phyloP scores from a whole-genome alignment of 2,329 filamentous ascomycete genomes.

The Podosphaera xanthii region DNA sequence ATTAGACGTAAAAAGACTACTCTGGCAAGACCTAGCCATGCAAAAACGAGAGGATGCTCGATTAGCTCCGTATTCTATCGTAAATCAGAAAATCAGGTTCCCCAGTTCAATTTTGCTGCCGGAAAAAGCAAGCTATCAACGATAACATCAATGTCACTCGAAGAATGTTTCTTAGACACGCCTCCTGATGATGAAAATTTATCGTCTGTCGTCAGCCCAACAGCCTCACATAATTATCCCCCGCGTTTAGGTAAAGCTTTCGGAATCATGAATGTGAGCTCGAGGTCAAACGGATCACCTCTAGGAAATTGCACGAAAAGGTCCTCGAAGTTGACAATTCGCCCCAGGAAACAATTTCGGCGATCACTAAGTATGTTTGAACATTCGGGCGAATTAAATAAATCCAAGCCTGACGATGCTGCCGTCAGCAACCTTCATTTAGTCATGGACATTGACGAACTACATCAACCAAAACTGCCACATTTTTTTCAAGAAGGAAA shows the following conservation, averaged over 20 bases:
- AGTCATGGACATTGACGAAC: slow-evolving; percentile 65
- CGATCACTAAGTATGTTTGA: slow-evolving; percentile 97
- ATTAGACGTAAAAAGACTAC: slow-evolving; percentile 41
- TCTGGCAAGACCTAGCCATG: slow-evolving; percentile 50
- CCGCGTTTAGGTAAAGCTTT: slow-evolving; percentile 45
- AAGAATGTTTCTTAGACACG: slow-evolving; percentile 60
- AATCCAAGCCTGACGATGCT: slow-evolving; percentile 42
- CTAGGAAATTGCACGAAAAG: slow-evolving; percentile 49
- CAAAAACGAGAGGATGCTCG: slow-evolving; percentile 51
- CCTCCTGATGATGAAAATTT: slow-evolving; percentile 48
- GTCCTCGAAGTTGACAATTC: slow-evolving; percentile 44
- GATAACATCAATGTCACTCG: slow-evolving; percentile 41
- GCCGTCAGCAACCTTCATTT: slow-evolving; percentile 39
- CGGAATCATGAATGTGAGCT: slow-evolving; percentile 26
- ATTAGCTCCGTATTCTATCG: slow-evolving; percentile 40
- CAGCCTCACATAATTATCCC: slow-evolving; percentile 28
- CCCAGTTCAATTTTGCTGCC: slow-evolving; percentile 52
- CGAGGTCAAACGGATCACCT: slow-evolving; percentile 52
- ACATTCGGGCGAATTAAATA: slow-evolving; percentile 68
- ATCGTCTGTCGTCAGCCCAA: slow-evolving; percentile 36
- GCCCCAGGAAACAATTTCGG: slow-evolving; percentile 71
- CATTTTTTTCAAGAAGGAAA: slow-evolving; percentile 65
- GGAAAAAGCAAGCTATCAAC: slow-evolving; percentile 25
- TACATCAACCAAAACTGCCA: slow-evolving; percentile 51
- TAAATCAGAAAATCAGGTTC: slow-evolving; percentile 39